phyloP scores from a whole-genome alignment of 2,329 filamentous ascomycete species.

The Colletotrichum liaoningense region DNA sequence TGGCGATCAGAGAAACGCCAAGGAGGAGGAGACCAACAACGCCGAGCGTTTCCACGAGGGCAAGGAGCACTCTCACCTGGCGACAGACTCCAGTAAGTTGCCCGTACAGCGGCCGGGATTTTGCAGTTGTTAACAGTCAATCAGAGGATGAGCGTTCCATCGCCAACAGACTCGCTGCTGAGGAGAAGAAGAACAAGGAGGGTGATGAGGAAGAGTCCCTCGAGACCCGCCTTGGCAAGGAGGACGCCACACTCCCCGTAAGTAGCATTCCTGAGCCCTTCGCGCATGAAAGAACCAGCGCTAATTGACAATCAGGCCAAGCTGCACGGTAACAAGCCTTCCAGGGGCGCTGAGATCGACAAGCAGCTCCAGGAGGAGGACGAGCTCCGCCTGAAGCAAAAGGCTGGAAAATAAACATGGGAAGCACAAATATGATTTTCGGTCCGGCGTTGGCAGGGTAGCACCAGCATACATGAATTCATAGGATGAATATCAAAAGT shows the following conservation, averaged over 20 bases:
- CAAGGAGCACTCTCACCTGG: constrained; percentile 73
- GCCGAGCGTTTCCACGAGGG: constrained; percentile 78
- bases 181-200: constrained; percentile 50
- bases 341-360: constrained; percentile 78
- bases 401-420: constrained; percentile 54
- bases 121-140: constrained; percentile 35
- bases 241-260: constrained; percentile 72
- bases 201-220: constrained; percentile 46
- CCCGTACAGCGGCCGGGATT: too few relatives aligned
- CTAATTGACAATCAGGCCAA: constrained; percentile 58
- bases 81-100: constrained; percentile 76
- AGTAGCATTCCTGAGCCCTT: constrained; percentile 38
- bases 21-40: constrained; percentile 57
- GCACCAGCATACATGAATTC: neutral
- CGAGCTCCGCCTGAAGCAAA: constrained; percentile 70
- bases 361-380: constrained; percentile 76
- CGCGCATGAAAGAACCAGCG: constrained; percentile 44
- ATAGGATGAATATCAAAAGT: neutral
- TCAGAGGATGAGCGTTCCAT: constrained; percentile 78
- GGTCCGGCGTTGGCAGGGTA: constrained; percentile 10
- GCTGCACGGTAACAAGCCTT: constrained; percentile 79
- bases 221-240: constrained; percentile 57
- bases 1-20: constrained; percentile 78
- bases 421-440: constrained; percentile 41
- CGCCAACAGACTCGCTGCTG: constrained; percentile 76